phyloP scores from a whole-genome alignment of 1,284 basidiomycete genomes.

The Cutaneotrichosporon cutaneum region DNA sequence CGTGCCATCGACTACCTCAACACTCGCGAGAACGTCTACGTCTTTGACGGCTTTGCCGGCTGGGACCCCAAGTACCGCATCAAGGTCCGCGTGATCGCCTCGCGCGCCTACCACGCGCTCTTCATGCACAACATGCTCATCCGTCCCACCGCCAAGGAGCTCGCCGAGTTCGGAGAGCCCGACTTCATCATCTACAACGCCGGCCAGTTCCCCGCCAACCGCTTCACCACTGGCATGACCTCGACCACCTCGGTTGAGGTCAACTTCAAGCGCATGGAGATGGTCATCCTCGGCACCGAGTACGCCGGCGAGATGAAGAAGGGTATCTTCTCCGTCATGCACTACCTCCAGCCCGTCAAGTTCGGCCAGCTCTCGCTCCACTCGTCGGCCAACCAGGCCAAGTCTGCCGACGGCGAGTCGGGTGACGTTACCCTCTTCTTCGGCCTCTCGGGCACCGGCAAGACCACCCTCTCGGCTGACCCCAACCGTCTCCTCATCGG shows the following conservation, averaged over 20 bases:
- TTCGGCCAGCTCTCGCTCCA: conserved; percentile 97
- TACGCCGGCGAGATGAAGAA: conserved; percentile 99
- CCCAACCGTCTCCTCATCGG: conserved; percentile 87
- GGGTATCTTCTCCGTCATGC: conserved; percentile 99
- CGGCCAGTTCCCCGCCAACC: conserved; percentile 99
- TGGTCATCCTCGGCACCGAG: conserved; percentile 99
- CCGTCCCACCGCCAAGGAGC: conserved; percentile 91
- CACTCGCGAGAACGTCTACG: conserved; percentile 97
- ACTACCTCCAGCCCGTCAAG: conserved; percentile 98
- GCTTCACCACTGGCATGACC: conserved; percentile 99
- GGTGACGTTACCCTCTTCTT: conserved; percentile 98
- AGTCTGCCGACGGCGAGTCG: conserved; percentile 68
- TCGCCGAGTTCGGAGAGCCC: conserved; percentile 93
- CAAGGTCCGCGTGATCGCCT: conserved; percentile 99
- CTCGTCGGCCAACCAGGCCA: conserved; percentile 84
- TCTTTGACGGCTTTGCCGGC: conserved; percentile 96
- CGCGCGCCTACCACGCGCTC: conserved; percentile 96
- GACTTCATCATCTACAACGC: conserved; percentile 99
- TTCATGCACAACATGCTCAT: conserved; percentile 99
- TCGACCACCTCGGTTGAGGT: conserved; percentile 98
- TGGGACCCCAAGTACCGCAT: conserved; percentile 96
- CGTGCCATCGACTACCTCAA: conserved; percentile 99
- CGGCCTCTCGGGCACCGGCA: conserved; percentile 96
- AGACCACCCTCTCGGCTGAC: conserved; percentile 95
- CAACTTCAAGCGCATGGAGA: conserved; percentile 99